Base-by-base conservation (phyloP, 1,139 yeast genomes). In the Geotrichum candidum region DNA sequence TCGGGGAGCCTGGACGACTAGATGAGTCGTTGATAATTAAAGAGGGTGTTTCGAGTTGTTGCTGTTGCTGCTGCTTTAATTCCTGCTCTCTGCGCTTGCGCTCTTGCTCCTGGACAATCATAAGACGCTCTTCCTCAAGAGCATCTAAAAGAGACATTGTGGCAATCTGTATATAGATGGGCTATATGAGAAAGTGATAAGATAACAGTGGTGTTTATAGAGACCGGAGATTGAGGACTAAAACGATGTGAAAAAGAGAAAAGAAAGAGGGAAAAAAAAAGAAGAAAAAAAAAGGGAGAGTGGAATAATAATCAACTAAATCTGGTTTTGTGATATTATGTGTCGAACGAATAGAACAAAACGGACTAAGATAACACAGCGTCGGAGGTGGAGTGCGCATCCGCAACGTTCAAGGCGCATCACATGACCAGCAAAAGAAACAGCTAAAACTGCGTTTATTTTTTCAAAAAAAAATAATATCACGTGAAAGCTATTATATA, bases 61-160 rank as follows among this genome's bases (percentile, higher is more conserved):
- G 7, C 33, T 41, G 48, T n/a, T 41, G 45, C 45, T 38, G 27
- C n/a, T 41, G 45, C 45, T 38, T n/a, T n/a, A 15, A 9, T 3
- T 6, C 22, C 22, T 35, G 52, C 51, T 38, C 18, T 23, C n/a
- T 25, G 48, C 38, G 31, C 4, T n/a, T 33, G 27, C 31, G 56
- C 3, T 38, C 46, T n/a, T 54, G 25, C 51, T 54, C 38, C 15
- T 52, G 45, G 18, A 78, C 69, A 59, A 80, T 76, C 54, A 74
- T 73, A 29, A 71, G 69, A 54, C 80, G 73, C 65, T 80, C 82
- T 61, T 78, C 81, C 60, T 79, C 81, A 41, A 79, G 65, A 10
- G 81, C 80, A 23, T 79, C 76, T 65, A 78, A 81, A 38, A 80
- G 65, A 7, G 82, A 80, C 82, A 79, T 79, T 56, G 45, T 53